Conservation (phyloP, 1,139 yeast genomes). For the Kurtzmaniella quercitrusa region DNA sequence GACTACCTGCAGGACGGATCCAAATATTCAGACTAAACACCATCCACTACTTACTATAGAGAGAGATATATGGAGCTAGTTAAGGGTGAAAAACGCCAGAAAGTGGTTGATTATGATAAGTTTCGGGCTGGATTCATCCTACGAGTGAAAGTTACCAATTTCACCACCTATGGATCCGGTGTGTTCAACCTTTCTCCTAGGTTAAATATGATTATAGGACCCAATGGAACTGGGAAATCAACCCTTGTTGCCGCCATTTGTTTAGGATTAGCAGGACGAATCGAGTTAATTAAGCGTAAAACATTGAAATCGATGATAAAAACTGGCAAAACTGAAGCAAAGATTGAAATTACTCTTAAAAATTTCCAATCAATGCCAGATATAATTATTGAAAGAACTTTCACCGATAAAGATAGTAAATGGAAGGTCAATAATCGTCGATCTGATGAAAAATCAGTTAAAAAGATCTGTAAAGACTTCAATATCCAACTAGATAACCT, state of each 20-base stretch:
- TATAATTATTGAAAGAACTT: constrained; percentile 32
- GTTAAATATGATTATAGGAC: constrained; percentile 91
- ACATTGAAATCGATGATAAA: constrained; percentile 72
- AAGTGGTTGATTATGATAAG: constrained; percentile 7
- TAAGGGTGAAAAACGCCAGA: not conserved
- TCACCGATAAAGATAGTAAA: constrained; percentile 44
- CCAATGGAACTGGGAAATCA: constrained; percentile 95
- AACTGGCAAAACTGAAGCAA: constrained; percentile 55
- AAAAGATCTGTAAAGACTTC: constrained; percentile 39
- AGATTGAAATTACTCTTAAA: constrained; percentile 64
- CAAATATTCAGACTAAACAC: too few species aligned
- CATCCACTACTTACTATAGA: too few species aligned
- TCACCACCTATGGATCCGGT: constrained; percentile 77
- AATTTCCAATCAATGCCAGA: constrained; percentile 27
- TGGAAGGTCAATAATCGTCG: constrained; percentile 56
- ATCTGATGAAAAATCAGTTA: constrained; percentile 44
- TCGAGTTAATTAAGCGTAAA: constrained; percentile 78
- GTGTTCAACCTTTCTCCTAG: constrained; percentile 80
- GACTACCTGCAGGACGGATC: not conserved
- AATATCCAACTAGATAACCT: constrained; percentile 87
- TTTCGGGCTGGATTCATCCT: constrained; percentile 63
- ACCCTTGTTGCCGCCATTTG: constrained; percentile 93
- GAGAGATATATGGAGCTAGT: not conserved
- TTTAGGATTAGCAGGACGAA: constrained; percentile 80
- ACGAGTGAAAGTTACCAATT: constrained; percentile 63